Percentiles rank a stretch among this genome's conserved stretches.
These are phyloP conservation scores for Dipteronia sinensis DNA, from an alignment of 345 rosid genomes.

Conservation along the genomic window DNA sequence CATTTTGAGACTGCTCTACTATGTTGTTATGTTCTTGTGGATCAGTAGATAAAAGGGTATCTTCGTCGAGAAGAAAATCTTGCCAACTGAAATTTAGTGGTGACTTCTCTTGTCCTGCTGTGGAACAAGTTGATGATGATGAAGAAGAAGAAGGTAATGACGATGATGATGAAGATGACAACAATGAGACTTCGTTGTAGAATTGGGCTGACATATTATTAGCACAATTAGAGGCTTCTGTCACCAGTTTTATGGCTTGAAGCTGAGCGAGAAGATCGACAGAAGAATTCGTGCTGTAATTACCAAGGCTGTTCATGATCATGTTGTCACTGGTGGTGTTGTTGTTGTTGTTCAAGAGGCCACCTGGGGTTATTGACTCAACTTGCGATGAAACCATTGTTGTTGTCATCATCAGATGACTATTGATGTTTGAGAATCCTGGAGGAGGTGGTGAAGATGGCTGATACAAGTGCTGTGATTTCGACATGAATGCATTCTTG, in stretches of 20 bases:
- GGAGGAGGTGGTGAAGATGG: neutral
- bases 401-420: constrained; percentile 25
- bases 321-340: neutral
- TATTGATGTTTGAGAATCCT: constrained; percentile 23
- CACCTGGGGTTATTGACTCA: constrained; percentile 13
- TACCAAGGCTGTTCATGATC: neutral
- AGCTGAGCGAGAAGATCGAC: constrained; percentile 71
- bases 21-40: constrained; percentile 31
- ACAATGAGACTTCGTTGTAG: constrained; percentile 35
- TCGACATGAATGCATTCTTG: constrained; percentile 25
- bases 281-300: constrained; percentile 25
- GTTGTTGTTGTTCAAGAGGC: constrained; percentile 15
- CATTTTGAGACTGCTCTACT: constrained; percentile 23
- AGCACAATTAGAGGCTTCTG: constrained; percentile 49
- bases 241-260: constrained; percentile 71
- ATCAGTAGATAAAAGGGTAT: constrained; percentile 31
- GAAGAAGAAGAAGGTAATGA: constrained; percentile 42
- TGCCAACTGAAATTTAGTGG: constrained; percentile 62
- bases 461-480: constrained; percentile 25
- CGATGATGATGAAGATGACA: constrained; percentile 36
- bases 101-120: constrained; percentile 47
- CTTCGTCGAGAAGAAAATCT: constrained; percentile 84
- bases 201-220: constrained; percentile 16
- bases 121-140: constrained; percentile 57
- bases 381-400: neutral